Percentiles rank a stretch among this genome's conserved stretches.
Conservation (phyloP, 2,329 filamentous ascomycete species). For the Trichoderma sp. region DNA sequence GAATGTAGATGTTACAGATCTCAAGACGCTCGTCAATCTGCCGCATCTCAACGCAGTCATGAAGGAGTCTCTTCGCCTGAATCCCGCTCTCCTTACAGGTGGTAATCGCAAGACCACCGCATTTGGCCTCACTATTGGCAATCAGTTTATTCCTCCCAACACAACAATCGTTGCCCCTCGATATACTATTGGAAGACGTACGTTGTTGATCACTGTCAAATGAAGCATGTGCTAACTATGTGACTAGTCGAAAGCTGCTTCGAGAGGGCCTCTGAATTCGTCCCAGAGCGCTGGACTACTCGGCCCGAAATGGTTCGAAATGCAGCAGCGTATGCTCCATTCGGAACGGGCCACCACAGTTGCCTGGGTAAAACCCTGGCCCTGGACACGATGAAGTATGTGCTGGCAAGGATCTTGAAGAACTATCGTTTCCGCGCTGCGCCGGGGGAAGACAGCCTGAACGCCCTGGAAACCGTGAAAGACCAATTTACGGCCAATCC, state of each 20-base stretch:
- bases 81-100: slow-evolving; percentile 24
- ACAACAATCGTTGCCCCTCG: slow-evolving; percentile 14
- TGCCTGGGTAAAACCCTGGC: slow-evolving; percentile 12
- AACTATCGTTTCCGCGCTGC: slow-evolving; percentile 4
- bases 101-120: slow-evolving; percentile 23
- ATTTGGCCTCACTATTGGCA: slow-evolving; percentile 23
- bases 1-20: background rate
- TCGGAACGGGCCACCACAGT: slow-evolving; percentile 29
- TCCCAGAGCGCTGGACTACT: slow-evolving; percentile 39
- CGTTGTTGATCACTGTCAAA: background rate
- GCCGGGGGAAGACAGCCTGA: background rate
- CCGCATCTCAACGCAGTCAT: slow-evolving; percentile 17
- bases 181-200: background rate
- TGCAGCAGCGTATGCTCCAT: slow-evolving; percentile 32
- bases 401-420: slow-evolving; percentile 11
- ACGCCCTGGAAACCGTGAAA: background rate
- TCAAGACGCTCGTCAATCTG: background rate
- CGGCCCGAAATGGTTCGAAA: slow-evolving; percentile 33
- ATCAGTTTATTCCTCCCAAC: slow-evolving; percentile 23
- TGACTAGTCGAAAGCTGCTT: slow-evolving; percentile 29
- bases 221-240: background rate
- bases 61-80: slow-evolving; percentile 27
- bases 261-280: slow-evolving; percentile 30
- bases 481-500: background rate
- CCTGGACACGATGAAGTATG: slow-evolving; percentile 7